Base-by-base conservation (phyloP, 176 grass and related monocot species). In the Luzula sylvatica region DNA sequence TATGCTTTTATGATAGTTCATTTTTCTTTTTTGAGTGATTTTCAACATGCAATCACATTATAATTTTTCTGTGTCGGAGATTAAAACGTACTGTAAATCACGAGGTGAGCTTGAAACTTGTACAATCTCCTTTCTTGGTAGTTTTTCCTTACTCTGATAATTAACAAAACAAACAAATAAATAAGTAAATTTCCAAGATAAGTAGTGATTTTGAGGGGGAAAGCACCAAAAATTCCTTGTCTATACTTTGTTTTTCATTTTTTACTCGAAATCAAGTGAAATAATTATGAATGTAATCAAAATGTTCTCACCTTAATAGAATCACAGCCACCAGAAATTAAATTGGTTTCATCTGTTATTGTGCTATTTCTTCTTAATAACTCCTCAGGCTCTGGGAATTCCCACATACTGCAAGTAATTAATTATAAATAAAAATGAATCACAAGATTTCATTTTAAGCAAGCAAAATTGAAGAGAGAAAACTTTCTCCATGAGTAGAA, bases 331-430 rank as follows among this genome's bases (percentile, higher is more conserved):
- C 52, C 73, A 11, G 65, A 44, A 8, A 53, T 2, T 21, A 63
- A 42, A 12, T 75, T 46, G n/a, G 62, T 5, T 11, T 50, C 42
- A 46, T 58, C 30, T 42, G 27, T 64, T 51, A 55, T 62, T 47
- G 21, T 74, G 16, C 24, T 49, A 53, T 76, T 81, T 70, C 72
- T 71, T 39, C 26, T 67, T 11, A 66, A 60, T 15, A 75, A 46
- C 11, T 88, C 76, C 14, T 39, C 77, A 39, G 77, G 54, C 43
- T 83, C 89, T 0, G 89, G 89, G 38, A 88, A 43, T 19, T 57
- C 80, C 89, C 80, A 95, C 70, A 88, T 88, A 63, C 89, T 95
- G 73, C 39, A 47, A n/a, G n/a, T n/a, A n/a, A 52, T 39, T 35
- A 19, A 20, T 3, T 15, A 59, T 7, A 19, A 47, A 2, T 51